These are phyloP conservation scores for Citrus glauca DNA, from an alignment of 345 rosid species.

Conservation along the genomic window DNA sequence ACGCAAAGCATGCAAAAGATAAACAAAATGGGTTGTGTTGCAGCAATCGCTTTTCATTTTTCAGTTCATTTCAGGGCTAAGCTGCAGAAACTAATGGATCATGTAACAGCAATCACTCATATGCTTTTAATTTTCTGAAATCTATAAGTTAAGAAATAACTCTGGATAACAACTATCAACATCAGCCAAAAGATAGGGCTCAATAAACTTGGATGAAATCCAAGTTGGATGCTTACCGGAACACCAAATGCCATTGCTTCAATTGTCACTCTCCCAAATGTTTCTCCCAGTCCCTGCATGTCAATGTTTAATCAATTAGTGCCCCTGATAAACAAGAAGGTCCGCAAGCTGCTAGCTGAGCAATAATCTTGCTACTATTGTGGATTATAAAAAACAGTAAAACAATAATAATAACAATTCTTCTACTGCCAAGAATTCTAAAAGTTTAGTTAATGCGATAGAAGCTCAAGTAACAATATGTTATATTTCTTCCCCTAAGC, in stretches of 20 bases:
- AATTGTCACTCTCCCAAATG: constrained; percentile 96
- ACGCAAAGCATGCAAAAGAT: background rate
- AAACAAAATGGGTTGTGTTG: background rate
- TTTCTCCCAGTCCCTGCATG: constrained; percentile 84
- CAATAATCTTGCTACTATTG: background rate
- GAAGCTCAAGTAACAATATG: background rate
- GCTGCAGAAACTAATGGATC: background rate
- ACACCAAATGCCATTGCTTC: constrained; percentile 98
- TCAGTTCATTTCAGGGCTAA: background rate
- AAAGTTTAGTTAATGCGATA: background rate
- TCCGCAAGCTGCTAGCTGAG: background rate
- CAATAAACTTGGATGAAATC: constrained; percentile 7
- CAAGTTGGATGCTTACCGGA: constrained; percentile 44
- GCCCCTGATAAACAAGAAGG: background rate
- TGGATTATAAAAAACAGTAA: background rate
- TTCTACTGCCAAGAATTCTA: background rate
- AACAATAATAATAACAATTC: background rate
- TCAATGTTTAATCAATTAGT: constrained; percentile 6
- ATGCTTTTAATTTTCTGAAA: background rate
- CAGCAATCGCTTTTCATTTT: background rate
- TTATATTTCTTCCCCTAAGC: background rate
- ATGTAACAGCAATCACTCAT: background rate
- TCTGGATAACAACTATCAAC: background rate
- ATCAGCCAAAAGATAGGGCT: background rate
- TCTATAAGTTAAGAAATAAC: background rate